Evolutionary conservation across 805 yeast species (phyloP).

Genomic region (Metschnikowia sp.): DNA sequence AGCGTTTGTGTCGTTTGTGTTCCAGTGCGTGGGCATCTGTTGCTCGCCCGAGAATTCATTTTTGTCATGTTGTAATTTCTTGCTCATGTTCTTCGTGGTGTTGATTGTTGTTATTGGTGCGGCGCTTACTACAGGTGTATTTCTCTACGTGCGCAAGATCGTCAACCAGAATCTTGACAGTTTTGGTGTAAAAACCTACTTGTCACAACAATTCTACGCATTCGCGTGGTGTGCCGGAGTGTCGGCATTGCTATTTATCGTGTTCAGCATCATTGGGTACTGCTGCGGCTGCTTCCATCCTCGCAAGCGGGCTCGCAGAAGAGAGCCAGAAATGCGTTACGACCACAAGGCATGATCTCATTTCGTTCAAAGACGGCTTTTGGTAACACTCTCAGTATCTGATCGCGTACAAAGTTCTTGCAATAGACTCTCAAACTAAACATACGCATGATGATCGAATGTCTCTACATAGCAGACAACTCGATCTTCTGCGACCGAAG

Average conservation of each 20-base stretch:
- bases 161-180: slow-evolving; percentile 46
- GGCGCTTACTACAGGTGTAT: slow-evolving; percentile 64
- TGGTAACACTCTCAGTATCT: too few species aligned
- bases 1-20: slow-evolving; percentile 47
- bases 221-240: slow-evolving; percentile 63
- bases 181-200: slow-evolving; percentile 54
- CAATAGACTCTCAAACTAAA: too few species aligned
- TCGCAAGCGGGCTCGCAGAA: neutral
- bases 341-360: slow-evolving; percentile 12
- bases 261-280: slow-evolving; percentile 38
- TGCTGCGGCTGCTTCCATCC: slow-evolving; percentile 34
- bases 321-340: slow-evolving; percentile 24
- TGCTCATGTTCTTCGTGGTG: slow-evolving; percentile 44
- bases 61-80: slow-evolving; percentile 44
- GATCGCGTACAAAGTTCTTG: too few species aligned
- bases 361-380: too few species aligned
- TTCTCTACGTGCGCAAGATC: slow-evolving; percentile 42
- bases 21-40: slow-evolving; percentile 41
- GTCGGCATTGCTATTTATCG: slow-evolving; percentile 34
- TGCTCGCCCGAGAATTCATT: slow-evolving; percentile 43
- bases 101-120: slow-evolving; percentile 44
- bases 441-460: too few species aligned
- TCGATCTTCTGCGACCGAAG: too few species aligned
- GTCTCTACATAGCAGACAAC: too few species aligned
- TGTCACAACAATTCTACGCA: slow-evolving; percentile 53